Percentiles rank a stretch among this genome's conserved stretches.
Evolutionary conservation across 495 filamentous ascomycete genomes (phyloP).

Genomic region (Talaromyces borbonicus): DNA sequence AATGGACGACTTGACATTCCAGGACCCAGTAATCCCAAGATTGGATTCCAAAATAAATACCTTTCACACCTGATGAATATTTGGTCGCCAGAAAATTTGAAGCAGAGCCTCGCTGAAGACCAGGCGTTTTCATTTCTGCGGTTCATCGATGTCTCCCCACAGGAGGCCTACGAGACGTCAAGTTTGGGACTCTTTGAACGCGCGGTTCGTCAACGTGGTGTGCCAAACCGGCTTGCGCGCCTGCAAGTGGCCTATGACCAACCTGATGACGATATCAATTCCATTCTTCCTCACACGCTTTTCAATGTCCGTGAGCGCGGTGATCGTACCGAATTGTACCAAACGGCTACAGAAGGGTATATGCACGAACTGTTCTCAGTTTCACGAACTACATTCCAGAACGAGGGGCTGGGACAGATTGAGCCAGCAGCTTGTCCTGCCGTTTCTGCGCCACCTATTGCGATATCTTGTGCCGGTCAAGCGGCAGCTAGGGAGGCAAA

Average conservation of each 20-base stretch:
- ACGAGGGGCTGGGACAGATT: constrained; percentile 60
- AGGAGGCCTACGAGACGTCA: constrained; percentile 57
- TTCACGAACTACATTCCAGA: constrained; percentile 53
- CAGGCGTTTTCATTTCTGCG: constrained; percentile 83
- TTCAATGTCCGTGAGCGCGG: constrained; percentile 68
- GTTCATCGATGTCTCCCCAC: constrained; percentile 67
- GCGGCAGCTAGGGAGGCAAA: constrained; percentile 56
- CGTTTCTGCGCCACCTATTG: constrained; percentile 81
- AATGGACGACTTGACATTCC: constrained; percentile 67
- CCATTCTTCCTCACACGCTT: constrained; percentile 61
- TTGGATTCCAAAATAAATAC: constrained; percentile 68
- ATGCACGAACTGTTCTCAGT: constrained; percentile 72
- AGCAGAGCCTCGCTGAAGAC: constrained; percentile 40
- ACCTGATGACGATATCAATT: constrained; percentile 33
- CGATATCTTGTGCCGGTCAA: constrained; percentile 64
- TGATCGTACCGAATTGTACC: constrained; percentile 54
- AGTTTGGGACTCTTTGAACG: constrained; percentile 55
- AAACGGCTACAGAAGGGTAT: constrained; percentile 61
- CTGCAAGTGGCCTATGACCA: constrained; percentile 55
- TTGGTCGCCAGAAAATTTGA: constrained; percentile 73
- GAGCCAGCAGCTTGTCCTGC: constrained; percentile 69
- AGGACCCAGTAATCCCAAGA: constrained; percentile 60
- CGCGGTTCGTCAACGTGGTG: constrained; percentile 44
- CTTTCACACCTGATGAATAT: constrained; percentile 76
- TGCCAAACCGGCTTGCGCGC: constrained; percentile 37